Percentiles rank a stretch among this genome's conserved stretches.
Evolutionary conservation across 1,139 yeast species (phyloP).

Genomic region (Yamadazyma kanchanaburiensis): DNA sequence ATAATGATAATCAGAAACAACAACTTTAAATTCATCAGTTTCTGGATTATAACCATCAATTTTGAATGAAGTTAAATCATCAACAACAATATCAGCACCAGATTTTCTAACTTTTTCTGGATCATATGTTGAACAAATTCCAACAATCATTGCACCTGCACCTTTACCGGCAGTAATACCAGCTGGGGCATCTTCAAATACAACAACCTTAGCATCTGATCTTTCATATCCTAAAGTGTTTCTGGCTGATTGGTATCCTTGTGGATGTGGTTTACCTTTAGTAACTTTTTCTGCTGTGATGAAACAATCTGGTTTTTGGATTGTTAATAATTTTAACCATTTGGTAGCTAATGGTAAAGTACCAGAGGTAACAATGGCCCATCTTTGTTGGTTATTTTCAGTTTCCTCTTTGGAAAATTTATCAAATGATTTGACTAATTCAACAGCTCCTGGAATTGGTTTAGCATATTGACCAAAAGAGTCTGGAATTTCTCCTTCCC

Average conservation of each 20-base stretch:
- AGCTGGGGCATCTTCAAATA: conserved; percentile 86
- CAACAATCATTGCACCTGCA: conserved; percentile 80
- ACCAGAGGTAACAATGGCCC: conserved; percentile 89
- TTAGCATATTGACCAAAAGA: conserved; percentile 68
- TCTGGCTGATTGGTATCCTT: conserved; percentile 72
- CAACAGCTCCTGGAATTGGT: conserved; percentile 73
- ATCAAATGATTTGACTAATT: conserved; percentile 56
- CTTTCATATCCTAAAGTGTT: conserved; percentile 51
- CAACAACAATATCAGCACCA: conserved; percentile 80
- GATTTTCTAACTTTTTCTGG: conserved; percentile 65
- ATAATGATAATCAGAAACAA: conserved; percentile 41
- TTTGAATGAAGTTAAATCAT: conserved; percentile 55
- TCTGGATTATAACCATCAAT: conserved; percentile 42
- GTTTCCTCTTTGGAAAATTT: conserved; percentile 37
- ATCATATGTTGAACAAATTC: conserved; percentile 77
- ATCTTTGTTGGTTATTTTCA: conserved; percentile 46
- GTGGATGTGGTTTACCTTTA: conserved; percentile 81
- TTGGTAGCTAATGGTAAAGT: conserved; percentile 72
- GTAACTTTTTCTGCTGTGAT: conserved; percentile 77
- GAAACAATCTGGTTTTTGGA: conserved; percentile 65
- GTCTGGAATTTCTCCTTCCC: conserved; percentile 72
- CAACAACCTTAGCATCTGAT: conserved; percentile 51
- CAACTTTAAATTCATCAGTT: conserved; percentile 47
- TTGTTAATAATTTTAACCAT: conserved; percentile 69
- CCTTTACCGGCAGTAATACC: conserved; percentile 83